Base-by-base conservation (phyloP, 148 eudicot genomes). In the Camellia granthamiana region DNA sequence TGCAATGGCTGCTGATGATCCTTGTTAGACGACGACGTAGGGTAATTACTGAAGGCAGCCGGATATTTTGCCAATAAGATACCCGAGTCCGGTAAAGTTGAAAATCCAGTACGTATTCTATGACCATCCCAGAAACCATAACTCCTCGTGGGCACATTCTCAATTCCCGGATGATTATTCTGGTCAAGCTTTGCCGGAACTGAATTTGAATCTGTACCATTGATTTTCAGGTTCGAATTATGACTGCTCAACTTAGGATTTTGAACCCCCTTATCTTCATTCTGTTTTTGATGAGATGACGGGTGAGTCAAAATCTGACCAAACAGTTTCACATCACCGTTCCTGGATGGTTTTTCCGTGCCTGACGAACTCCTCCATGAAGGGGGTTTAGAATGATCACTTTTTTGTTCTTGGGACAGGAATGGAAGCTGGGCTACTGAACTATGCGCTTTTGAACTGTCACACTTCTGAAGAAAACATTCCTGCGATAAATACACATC, bases 281-380 rank as follows among this genome's bases (percentile, higher is more conserved):
- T 79, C 7, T 82, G 74, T 63, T 83, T 89, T 46, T 84, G 91
- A 73, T 72, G 76, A 68, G 94, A 81, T 43, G 90, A 79, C 4
- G 87, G 76, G 72, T 86, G 86, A 82, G 86, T 85, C 49, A 95
- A 83, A 84, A 95, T 93, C 82, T 93, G 89, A 77, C 98, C 98
- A 77, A 95, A 95, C 69, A 95, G 83, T 69, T 93, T 93, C 74
- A 93, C 96, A 81, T 92, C 90, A 79, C 98, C 94, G 76, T 83
- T 91, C 65, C 87, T 79, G 41, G 80, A 71, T 72, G 90, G 67
- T n/a, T n/a, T n/a, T n/a, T n/a, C n/a, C n/a, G n/a, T n/a, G n/a
- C n/a, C n/a, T n/a, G n/a, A n/a, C n/a, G n/a, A n/a, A n/a, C n/a
- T n/a, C n/a, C n/a, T n/a, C n/a, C n/a, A n/a, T n/a, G n/a, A n/a